Evolutionary conservation across 2,329 filamentous ascomycete genomes (phyloP), one percentile per base, ranked within the genome.

Genomic region (Ramularia endophylla): DNA sequence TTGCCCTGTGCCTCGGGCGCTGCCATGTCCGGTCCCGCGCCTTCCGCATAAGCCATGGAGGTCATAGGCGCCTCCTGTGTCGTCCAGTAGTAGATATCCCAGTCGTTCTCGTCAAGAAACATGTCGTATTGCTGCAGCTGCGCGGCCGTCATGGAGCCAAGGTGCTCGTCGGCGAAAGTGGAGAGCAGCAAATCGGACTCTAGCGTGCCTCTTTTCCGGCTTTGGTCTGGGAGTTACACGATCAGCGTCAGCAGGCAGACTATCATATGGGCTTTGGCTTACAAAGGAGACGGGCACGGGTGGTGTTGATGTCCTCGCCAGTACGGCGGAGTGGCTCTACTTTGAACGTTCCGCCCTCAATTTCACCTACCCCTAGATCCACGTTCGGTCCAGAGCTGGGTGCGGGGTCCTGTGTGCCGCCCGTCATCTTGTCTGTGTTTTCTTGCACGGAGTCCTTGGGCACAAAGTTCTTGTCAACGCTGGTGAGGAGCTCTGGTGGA

Each of bases 11-110:
- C 69, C 32, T 64, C 61, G 5, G 65, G 60, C 3, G 65, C 64
- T 8, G 72, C 66, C 46, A 65, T 49, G 9, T 64, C 64, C 2
- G 66, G 57, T n/a, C 65, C 66, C 18, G 65, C 68, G 19, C 75
- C 72, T 51, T 79, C 75, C 4, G 74, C 72, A 34, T 72, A 72
- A 43, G 78, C 71, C 39, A 71, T 64, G 25, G 78, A 74, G n/a
- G 75, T 75, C 1, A 73, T 69, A 4, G 76, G 68, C 9, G 82
- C 74, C 55, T 87, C 81, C 66, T 98, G 92, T 12, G 92, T 98
- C 3, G 86, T 87, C 92, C 92, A 98, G 75, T 98, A 98, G 74
- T 98, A 98, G 48, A 98, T 95, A 64, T 98, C 92, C 92, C 92
- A 98, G 71, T 98, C 92, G 67, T 98, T 98, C 70, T 98, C 92